These are phyloP conservation scores for Astrocystis sublimbata DNA, from an alignment of 495 filamentous ascomycete species.

Conservation along the genomic window DNA sequence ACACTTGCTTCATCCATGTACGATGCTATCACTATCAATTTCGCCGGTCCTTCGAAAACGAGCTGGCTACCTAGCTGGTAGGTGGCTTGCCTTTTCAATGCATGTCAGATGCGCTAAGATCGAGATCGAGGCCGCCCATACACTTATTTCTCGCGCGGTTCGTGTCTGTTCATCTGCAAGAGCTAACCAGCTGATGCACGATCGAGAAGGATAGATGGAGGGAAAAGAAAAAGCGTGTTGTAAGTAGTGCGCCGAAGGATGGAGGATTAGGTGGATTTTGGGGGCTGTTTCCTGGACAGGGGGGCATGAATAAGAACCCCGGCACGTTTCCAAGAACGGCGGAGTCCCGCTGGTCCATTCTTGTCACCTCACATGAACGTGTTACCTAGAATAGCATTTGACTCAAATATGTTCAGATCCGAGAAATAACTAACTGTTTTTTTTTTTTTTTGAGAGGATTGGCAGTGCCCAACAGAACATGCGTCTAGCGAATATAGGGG, in stretches of 20 bases:
- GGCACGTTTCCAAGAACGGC: no score
- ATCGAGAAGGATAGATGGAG: not conserved
- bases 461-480: no score
- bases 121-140: conserved; percentile 13
- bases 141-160: not conserved
- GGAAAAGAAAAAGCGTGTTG: not conserved
- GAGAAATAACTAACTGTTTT: no score
- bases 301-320: not conserved
- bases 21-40: no score
- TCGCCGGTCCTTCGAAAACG: no score
- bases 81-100: not conserved
- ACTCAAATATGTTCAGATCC: no score
- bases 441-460: no score
- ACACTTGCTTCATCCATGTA: no score
- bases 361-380: not conserved
- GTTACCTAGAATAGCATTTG: no score
- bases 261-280: not conserved
- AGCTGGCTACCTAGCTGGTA: no score
- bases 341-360: no score
- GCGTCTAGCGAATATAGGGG: no score
- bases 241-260: not conserved
- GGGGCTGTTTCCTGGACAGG: conserved; percentile 4
- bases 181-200: not conserved
- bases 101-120: conserved; percentile 12
- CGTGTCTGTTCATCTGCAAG: not conserved